Base-by-base conservation (phyloP, 768 basidiomycete species). In the Russula sp. region DNA sequence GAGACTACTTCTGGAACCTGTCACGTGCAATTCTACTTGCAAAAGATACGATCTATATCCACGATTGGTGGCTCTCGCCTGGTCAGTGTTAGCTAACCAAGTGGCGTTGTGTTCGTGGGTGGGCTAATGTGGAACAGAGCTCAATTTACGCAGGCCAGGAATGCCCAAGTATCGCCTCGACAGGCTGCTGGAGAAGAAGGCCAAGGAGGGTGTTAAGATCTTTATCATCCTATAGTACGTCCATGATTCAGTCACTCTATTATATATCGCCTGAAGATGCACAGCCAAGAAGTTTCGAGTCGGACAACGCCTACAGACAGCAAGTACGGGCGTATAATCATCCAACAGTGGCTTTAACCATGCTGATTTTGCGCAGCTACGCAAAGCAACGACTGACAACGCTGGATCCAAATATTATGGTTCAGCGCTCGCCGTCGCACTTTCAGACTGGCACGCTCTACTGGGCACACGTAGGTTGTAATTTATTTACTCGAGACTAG, bases 1-100 rank as follows among this genome's bases (percentile, higher is more conserved):
- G 96, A 11, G 96, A 99, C 72, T 99, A 99, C 70, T 96, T 93
- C 75, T 99, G 96, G 97, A 96, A 95, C 70, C 76, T 99, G 25
- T 92, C 91, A 25, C 83, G 92, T 43, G 96, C 96, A 0, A 87
- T 99, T 50, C 78, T 90, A 29, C 80, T 97, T 67, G 96, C 96
- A 0, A 87, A 86, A 71, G 87, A 93, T 68, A 80, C 76, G 48
- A 93, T 97, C 58, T 95, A 93, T 70, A 97, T 98, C 41, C 97
- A 98, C 70, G 96, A 96, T 73, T 98, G 96, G 96, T 98, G 96
- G 97, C 76, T 94, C 25, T 92, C 92, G 29, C 93, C 92, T 4
- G 87, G 90, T 90, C 70, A 56, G 69, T 68, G 35, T 36, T 11
- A 7, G 42, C 52, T 6, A 22, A 29, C 7, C 7, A 32, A 38